Base-by-base conservation (phyloP, 768 basidiomycete species). In the Hydnomerulius pinastri region DNA sequence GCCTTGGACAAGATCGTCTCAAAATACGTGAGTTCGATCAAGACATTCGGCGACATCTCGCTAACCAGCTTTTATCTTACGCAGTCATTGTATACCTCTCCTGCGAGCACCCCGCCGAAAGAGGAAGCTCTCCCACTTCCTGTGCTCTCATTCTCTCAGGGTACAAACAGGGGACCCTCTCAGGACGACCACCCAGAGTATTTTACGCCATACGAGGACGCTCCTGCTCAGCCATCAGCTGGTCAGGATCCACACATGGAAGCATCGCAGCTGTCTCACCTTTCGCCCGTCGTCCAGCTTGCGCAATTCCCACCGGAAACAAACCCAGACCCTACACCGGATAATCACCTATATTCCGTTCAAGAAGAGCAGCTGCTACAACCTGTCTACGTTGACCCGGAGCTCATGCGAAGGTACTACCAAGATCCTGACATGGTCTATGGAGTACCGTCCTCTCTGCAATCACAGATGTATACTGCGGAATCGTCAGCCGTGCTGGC, bases 1-100 rank as follows among this genome's bases (percentile, higher is more conserved):
- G 87, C 88, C 0, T 67, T 92, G 45, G 84, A 87, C 40, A 91
- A 90, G 67, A 88, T 91, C 50, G 74, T 90, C 18, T 83, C 85
- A 4, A 90, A 90, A 91, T 92, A 91, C 62, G 90, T 90, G 59
- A 58, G 87, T 76, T 21, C 0, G 20, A 4, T n/a, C 25, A 35
- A 43, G 48, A 13, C 37, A n/a, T 43, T 36, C 25, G 10, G 40
- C 20, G 18, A n/a, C 18, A 41, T 9, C 40, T 36, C 3, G 15
- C 33, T 48, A 12, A 64, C 13, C 28, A 23, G 9, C n/a, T n/a
- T 45, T 28, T 41, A 18, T 50, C 24, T 46, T 40, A 18, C 47
- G 5, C 50, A 81, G 80, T 79, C 79, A 6, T 71, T 82, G 43
- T 78, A 76, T 52, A 70, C 73, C 2, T 71, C 77, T n/a, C 62